Base-by-base conservation (phyloP, 2,329 filamentous ascomycete species). In the Aspergillus aculeatus region DNA sequence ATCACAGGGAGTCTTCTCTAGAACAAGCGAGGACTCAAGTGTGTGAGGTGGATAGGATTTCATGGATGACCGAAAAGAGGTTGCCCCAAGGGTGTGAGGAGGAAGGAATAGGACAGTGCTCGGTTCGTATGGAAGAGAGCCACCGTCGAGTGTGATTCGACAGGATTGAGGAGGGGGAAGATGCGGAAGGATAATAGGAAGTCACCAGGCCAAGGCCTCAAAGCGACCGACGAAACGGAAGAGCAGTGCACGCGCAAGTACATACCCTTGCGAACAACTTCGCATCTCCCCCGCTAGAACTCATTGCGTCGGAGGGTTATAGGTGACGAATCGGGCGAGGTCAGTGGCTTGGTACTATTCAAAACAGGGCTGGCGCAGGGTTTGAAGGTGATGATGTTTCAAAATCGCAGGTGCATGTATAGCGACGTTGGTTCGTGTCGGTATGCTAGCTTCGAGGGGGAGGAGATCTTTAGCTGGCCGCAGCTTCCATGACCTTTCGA, bases 211-310 rank as follows among this genome's bases (percentile, higher is more conserved):
- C 41, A 56, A 56, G n/a, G 29, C 31, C 16, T 23, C 32, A 51
- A 52, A 35, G 32, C 49, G 24, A 31, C 26, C 61, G 61, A 65
- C 67, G 65, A 65, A 57, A 61, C 64, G 59, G 64, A 60, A 65
- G 64, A 62, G 62, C 63, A 61, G 52, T 59, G 59, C 59, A 29
- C 7, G 61, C 41, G 55, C 64, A 61, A 23, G 49, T 49, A 87
- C 87, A 71, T 89, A 99, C 95, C 83, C 95, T 88, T 78, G 95
- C 94, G 83, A 99, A 99, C 81, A 99, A 89, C 86, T 97, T 98
- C 81, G 95, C 96, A 87, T 98, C 95, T 80, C 95, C 92, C 81
- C 91, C 91, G 78, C 87, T 78, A 64, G 84, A 81, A 76, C 82
- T 86, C 85, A 88, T 88, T 68, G 68, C 80, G 72, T 65, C 47